These are phyloP conservation scores for Saccharomycopsis guyanensis DNA, from an alignment of 805 yeast species.

Conservation along the genomic window DNA sequence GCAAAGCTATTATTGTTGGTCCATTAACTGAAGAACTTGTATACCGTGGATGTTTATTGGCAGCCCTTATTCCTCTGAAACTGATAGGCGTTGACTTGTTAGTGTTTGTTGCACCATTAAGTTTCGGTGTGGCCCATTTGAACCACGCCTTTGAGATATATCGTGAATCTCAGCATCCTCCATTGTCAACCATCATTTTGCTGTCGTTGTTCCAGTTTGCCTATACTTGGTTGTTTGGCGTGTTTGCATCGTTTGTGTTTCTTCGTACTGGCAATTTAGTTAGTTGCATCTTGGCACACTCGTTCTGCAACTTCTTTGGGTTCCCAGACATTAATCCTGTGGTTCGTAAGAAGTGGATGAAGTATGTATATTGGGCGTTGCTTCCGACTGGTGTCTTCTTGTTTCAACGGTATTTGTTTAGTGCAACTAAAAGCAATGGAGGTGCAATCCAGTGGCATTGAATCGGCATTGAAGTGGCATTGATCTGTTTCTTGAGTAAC, in stretches of 20 bases:
- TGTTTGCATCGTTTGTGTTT: constrained; percentile 50
- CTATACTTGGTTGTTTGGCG: constrained; percentile 69
- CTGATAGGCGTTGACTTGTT: constrained; percentile 22
- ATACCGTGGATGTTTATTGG: constrained; percentile 44
- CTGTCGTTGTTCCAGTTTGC: constrained; percentile 42
- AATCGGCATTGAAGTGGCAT: too few relatives aligned
- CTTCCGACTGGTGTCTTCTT: constrained; percentile 35
- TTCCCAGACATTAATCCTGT: constrained; percentile 39
- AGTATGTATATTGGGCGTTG: constrained; percentile 32
- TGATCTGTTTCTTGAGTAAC: too few relatives aligned
- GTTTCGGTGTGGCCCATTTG: constrained; percentile 72
- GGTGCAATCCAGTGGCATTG: constrained; percentile 20
- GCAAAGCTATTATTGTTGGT: constrained; percentile 57
- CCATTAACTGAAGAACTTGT: constrained; percentile 76
- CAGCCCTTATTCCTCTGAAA: constrained; percentile 23
- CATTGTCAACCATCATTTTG: constrained; percentile 29
- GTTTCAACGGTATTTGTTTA: constrained; percentile 26
- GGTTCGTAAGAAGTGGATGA: constrained; percentile 25
- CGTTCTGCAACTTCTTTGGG: constrained; percentile 64
- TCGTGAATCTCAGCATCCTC: constrained; percentile 24
- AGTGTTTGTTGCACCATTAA: constrained; percentile 44
- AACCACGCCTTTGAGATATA: constrained; percentile 59
- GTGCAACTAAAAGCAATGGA: constrained; percentile 25
- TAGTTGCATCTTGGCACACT: constrained; percentile 52
- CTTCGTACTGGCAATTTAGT: constrained; percentile 46